Evolutionary conservation across 75 land plant genomes (phyloP).

Genomic region (Selaginella moellendorffii): DNA sequence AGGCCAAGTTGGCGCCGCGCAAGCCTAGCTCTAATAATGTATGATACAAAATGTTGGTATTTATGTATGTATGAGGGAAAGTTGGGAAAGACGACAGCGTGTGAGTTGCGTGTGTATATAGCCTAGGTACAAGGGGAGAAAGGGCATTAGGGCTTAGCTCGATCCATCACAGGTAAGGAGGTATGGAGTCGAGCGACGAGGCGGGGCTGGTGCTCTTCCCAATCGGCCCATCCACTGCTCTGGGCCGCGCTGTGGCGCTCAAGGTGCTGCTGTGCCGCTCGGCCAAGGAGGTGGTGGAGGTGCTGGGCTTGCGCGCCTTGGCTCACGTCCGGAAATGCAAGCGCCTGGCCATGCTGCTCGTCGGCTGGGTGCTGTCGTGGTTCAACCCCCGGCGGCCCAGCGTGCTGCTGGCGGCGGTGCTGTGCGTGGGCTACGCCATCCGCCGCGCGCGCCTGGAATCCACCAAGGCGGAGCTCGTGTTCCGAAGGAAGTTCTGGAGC

Average conservation of each 20-base stretch:
- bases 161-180: too few relatives aligned
- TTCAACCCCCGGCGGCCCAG: background rate
- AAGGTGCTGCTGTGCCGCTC: background rate
- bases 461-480: constrained; percentile 10
- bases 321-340: background rate
- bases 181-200: background rate
- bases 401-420: background rate
- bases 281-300: background rate
- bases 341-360: background rate
- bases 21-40: too few relatives aligned
- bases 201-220: background rate
- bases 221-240: background rate
- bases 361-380: background rate
- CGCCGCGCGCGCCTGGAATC: background rate
- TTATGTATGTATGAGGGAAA: too few relatives aligned
- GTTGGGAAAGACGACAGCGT: too few relatives aligned
- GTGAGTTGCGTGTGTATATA: too few relatives aligned
- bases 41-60: too few relatives aligned
- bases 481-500: constrained; percentile 13
- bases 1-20: too few relatives aligned
- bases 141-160: too few relatives aligned
- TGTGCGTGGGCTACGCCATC: background rate
- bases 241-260: background rate
- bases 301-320: background rate
- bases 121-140: too few relatives aligned